Conservation (phyloP, 352 stramenopile genomes). For the Phytopythium ostracodes region DNA sequence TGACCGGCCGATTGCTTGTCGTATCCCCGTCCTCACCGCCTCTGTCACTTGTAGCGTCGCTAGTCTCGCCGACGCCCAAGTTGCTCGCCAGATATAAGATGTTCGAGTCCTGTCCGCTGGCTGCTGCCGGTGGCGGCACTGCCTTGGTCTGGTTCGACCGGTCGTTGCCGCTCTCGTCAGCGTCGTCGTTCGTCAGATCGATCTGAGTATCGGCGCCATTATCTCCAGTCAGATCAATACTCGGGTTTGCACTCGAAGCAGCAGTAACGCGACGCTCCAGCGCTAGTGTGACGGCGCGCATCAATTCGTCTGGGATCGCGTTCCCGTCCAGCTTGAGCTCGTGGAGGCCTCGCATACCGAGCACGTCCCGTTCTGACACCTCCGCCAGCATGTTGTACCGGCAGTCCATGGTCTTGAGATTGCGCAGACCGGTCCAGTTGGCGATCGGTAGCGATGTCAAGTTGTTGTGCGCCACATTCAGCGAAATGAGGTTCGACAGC, state of each 20-base stretch:
- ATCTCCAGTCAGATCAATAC: not conserved
- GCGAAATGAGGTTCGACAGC: slow-evolving; percentile 27
- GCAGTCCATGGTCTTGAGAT: slow-evolving; percentile 39
- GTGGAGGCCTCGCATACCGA: slow-evolving; percentile 9
- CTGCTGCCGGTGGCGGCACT: not conserved
- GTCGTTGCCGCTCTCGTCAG: not conserved
- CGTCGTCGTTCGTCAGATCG: not conserved
- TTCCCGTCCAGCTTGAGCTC: slow-evolving; percentile 22
- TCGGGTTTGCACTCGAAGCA: not conserved
- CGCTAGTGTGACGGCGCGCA: slow-evolving; percentile 11
- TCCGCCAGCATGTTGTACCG: slow-evolving; percentile 29
- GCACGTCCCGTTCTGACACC: slow-evolving; percentile 8
- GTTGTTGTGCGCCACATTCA: slow-evolving; percentile 63
- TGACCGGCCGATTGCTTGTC: not conserved
- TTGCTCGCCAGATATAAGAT: not conserved
- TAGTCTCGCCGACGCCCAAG: not conserved
- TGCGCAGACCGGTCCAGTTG: slow-evolving; percentile 20
- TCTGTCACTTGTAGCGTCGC: not conserved
- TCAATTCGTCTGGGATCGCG: slow-evolving; percentile 13
- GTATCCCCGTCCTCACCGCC: not conserved
- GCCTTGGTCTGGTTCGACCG: not conserved
- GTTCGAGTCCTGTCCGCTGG: not conserved
- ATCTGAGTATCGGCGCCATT: not conserved
- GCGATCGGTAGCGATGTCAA: slow-evolving; percentile 21
- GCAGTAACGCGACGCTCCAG: not conserved